Evolutionary conservation across 1,284 basidiomycete species (phyloP).

Genomic region (Pseudozyma sp.): DNA sequence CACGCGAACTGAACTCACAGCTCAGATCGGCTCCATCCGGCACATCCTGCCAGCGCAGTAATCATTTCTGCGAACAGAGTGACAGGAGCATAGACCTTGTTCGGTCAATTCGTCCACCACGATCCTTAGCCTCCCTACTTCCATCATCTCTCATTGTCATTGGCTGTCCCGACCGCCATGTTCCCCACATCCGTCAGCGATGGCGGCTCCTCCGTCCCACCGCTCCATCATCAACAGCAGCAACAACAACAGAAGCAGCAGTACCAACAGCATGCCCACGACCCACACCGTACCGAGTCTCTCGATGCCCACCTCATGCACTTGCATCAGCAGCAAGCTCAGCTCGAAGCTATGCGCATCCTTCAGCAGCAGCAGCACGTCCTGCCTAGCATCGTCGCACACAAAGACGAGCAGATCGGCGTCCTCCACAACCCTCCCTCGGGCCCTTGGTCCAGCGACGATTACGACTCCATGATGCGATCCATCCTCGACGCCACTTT

Average conservation of each 20-base stretch:
- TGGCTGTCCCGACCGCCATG: constrained; percentile 3
- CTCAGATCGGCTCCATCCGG: too few relatives aligned
- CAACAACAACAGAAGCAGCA: constrained; percentile 20
- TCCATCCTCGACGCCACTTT: constrained; percentile 41
- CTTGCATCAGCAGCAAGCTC: constrained; percentile 35
- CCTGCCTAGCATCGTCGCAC: constrained; percentile 24
- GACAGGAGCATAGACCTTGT: too few relatives aligned
- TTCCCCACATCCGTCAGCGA: constrained; percentile 9
- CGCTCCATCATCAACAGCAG: constrained; percentile 20
- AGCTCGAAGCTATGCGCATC: constrained; percentile 25
- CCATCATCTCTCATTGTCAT: too few relatives aligned
- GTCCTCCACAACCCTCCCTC: constrained; percentile 28
- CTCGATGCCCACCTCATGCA: constrained; percentile 21
- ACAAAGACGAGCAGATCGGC: constrained; percentile 25
- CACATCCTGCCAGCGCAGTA: too few relatives aligned
- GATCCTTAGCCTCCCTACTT: too few relatives aligned
- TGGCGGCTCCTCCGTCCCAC: constrained; percentile 14
- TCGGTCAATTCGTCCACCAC: too few relatives aligned
- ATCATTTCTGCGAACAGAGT: too few relatives aligned
- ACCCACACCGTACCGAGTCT: constrained; percentile 13
- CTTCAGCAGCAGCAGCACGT: constrained; percentile 36
- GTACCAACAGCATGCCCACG: constrained; percentile 10
- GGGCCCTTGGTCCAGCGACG: constrained; percentile 45
- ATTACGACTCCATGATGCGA: constrained; percentile 53
- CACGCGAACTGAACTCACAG: too few relatives aligned